These are phyloP conservation scores for Talaromyces sp. DNA, from an alignment of 2,329 filamentous ascomycete genomes.

Conservation along the genomic window DNA sequence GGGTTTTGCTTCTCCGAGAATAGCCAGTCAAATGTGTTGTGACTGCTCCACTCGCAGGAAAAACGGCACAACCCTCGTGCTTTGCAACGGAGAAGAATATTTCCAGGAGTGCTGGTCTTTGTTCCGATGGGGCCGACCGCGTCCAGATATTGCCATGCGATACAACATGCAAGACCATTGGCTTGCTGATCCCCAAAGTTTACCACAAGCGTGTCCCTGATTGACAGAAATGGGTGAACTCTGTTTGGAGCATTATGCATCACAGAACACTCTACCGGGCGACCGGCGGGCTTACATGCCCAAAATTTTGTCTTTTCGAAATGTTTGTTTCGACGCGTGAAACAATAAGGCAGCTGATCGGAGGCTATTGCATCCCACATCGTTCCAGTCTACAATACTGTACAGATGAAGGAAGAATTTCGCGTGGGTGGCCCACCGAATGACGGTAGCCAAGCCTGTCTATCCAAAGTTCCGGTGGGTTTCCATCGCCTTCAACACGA, in stretches of 20 bases:
- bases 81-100: neutral
- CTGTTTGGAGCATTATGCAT: neutral
- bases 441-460: constrained; percentile 12
- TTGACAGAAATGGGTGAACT: neutral
- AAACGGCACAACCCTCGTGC: neutral
- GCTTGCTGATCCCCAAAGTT: neutral
- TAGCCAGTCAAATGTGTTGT: neutral
- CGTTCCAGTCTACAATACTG: neutral
- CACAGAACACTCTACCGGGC: neutral
- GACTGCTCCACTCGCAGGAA: neutral
- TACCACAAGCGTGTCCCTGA: neutral
- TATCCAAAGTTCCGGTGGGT: constrained; percentile 5
- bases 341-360: neutral
- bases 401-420: neutral
- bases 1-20: neutral
- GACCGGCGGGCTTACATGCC: neutral
- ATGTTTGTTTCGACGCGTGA: neutral
- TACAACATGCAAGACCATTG: neutral
- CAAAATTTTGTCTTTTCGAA: neutral
- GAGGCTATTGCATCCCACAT: neutral
- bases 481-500: neutral
- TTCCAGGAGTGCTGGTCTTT: neutral
- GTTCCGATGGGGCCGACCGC: neutral
- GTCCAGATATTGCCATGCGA: neutral
- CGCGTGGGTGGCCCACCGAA: constrained; percentile 4